Percentiles rank a stretch among this genome's conserved stretches.
Evolutionary conservation across 2,329 filamentous ascomycete genomes (phyloP).

Genomic region (Cryphonectria naterciae): DNA sequence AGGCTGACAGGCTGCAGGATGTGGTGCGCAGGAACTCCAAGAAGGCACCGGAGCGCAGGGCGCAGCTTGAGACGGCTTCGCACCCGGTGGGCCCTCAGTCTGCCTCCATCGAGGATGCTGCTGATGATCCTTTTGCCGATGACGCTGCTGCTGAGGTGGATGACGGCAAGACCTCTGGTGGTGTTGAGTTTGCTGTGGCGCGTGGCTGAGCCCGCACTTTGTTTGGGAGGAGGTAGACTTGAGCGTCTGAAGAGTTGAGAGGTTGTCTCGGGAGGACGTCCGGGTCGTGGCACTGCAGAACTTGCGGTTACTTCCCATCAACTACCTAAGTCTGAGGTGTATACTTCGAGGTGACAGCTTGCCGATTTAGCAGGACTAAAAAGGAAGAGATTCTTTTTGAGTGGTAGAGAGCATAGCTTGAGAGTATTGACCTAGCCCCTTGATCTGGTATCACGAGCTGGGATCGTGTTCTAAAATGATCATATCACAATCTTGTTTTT

Average conservation of each 20-base stretch:
- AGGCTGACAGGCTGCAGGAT: background rate
- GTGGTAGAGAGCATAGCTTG: background rate
- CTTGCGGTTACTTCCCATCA: no score
- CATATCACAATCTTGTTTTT: background rate
- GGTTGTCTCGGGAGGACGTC: no score
- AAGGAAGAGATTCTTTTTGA: background rate
- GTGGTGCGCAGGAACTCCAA: conserved; percentile 4
- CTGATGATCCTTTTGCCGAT: background rate
- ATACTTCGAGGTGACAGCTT: background rate
- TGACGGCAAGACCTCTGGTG: background rate
- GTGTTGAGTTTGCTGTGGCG: background rate
- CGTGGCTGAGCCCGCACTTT: background rate
- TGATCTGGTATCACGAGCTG: background rate
- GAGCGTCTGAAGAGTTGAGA: no score
- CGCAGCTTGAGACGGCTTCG: background rate
- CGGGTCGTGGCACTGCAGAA: background rate
- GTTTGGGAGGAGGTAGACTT: background rate
- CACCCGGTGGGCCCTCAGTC: background rate
- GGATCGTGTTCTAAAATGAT: background rate
- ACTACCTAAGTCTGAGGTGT: no score
- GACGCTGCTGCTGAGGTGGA: background rate
- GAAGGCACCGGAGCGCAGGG: background rate
- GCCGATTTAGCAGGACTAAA: background rate
- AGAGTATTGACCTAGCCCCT: background rate
- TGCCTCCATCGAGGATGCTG: background rate